A percentile compares a stretch with the other conserved stretches of the same genome.
phyloP scores from a whole-genome alignment of 208 protist species.

The Trypanosomatidae sp. region DNA sequence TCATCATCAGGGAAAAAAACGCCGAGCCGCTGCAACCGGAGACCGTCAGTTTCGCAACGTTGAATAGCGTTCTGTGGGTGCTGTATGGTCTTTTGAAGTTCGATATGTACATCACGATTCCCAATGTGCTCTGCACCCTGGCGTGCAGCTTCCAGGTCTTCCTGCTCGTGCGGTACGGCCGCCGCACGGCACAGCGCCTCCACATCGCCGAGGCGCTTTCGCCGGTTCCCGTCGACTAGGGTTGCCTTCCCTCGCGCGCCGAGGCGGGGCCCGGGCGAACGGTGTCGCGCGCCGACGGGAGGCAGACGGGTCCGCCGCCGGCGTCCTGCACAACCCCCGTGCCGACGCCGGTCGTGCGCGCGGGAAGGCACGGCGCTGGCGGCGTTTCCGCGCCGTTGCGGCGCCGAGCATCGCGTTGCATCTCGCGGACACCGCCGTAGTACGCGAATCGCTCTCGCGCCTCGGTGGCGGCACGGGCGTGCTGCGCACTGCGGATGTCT shows the following conservation, averaged over 20 bases:
- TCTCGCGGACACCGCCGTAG: conserved; percentile 28
- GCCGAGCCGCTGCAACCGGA: conserved; percentile 55
- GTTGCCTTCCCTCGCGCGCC: not conserved
- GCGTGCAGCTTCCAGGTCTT: conserved; percentile 56
- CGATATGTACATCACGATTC: conserved; percentile 50
- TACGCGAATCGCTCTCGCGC: conserved; percentile 41
- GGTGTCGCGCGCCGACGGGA: conserved; percentile 5
- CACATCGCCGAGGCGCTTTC: conserved; percentile 19
- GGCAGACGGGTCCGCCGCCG: conserved; percentile 16
- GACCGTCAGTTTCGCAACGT: conserved; percentile 41
- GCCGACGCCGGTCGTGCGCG: not conserved
- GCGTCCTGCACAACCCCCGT: conserved; percentile 6
- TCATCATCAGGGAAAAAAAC: conserved; percentile 64
- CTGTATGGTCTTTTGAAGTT: conserved; percentile 47
- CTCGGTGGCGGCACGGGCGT: conserved; percentile 21
- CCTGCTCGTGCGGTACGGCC: conserved; percentile 56
- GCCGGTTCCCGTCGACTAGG: conserved; percentile 25
- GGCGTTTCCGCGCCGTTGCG: conserved; percentile 10
- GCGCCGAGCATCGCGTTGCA: conserved; percentile 16
- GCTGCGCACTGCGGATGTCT: conserved; percentile 30
- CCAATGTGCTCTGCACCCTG: conserved; percentile 48
- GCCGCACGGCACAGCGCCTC: conserved; percentile 17
- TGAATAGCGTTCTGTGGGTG: conserved; percentile 62
- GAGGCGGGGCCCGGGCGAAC: conserved; percentile 9
- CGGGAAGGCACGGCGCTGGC: conserved; percentile 23